Conservation (phyloP, 2,329 filamentous ascomycete species). For the Fonsecaea nubica region DNA sequence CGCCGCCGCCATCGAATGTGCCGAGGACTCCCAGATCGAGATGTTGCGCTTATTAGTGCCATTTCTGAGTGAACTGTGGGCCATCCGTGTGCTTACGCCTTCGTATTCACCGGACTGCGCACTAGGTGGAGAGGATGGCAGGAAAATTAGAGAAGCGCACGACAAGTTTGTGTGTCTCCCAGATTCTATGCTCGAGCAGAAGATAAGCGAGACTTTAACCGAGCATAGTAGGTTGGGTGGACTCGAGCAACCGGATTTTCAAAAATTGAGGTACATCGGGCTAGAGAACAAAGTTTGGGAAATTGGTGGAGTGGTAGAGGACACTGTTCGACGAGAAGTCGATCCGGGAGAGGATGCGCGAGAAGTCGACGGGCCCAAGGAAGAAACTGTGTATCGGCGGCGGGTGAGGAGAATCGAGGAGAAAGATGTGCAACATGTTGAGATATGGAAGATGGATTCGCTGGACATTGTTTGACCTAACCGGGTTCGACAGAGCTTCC, state of each 20-base stretch:
- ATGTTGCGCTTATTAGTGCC: constrained; percentile 37
- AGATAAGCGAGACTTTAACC: constrained; percentile 5
- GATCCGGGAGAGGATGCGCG: constrained; percentile 6
- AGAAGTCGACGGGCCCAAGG: constrained; percentile 30
- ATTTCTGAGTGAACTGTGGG: constrained; percentile 41
- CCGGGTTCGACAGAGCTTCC: not conserved
- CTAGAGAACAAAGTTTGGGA: constrained; percentile 34
- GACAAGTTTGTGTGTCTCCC: constrained; percentile 15
- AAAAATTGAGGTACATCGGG: constrained; percentile 33
- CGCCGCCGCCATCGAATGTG: constrained; percentile 56
- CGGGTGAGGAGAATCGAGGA: constrained; percentile 47
- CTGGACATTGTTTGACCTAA: constrained; percentile 44
- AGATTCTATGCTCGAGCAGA: constrained; percentile 30
- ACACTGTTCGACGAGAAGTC: constrained; percentile 25
- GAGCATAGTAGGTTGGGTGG: constrained; percentile 2
- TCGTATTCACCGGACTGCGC: not conserved
- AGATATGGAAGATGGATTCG: constrained; percentile 53
- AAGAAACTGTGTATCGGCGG: constrained; percentile 43
- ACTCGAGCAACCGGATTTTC: constrained; percentile 22
- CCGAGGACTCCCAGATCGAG: constrained; percentile 25
- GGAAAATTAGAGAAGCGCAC: constrained; percentile 31
- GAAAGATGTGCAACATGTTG: constrained; percentile 52
- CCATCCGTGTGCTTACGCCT: constrained; percentile 51
- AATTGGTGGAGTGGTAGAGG: constrained; percentile 26
- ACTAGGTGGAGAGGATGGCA: not conserved